Evolutionary conservation across 768 basidiomycete genomes (phyloP).

Genomic region (Pleurotus salmoneostramineus): DNA sequence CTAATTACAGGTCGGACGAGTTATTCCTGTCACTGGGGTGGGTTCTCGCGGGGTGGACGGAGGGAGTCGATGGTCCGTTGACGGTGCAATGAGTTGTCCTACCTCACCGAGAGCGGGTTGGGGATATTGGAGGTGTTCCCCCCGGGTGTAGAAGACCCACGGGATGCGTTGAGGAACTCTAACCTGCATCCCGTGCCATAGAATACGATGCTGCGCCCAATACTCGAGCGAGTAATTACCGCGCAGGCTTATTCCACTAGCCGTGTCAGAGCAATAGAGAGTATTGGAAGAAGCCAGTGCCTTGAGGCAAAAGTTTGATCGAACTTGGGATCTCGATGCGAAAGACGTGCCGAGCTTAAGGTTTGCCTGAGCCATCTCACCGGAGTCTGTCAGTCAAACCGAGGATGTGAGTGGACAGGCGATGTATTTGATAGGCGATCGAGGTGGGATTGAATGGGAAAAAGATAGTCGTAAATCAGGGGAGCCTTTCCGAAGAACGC

Average conservation of each 20-base stretch:
- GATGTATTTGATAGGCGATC: slow-evolving; percentile 4
- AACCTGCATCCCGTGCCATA: too few relatives aligned
- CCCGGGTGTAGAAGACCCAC: too few relatives aligned
- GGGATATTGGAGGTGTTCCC: too few relatives aligned
- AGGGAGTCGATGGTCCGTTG: too few relatives aligned
- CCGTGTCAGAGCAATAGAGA: neutral
- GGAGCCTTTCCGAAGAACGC: neutral
- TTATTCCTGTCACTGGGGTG: too few relatives aligned
- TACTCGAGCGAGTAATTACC: neutral
- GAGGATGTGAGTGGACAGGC: neutral
- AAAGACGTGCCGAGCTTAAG: neutral
- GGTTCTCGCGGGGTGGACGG: too few relatives aligned
- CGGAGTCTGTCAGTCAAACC: neutral
- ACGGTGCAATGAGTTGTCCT: too few relatives aligned
- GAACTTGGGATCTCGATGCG: neutral
- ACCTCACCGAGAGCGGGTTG: too few relatives aligned
- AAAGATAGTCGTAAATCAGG: neutral
- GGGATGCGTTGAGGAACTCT: too few relatives aligned
- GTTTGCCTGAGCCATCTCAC: neutral
- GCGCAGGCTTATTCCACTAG: neutral
- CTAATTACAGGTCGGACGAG: too few relatives aligned
- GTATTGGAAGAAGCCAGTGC: neutral
- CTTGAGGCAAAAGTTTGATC: slow-evolving; percentile 4
- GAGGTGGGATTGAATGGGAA: slow-evolving; percentile 5
- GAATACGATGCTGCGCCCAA: neutral